Percentiles rank a stretch among this genome's conserved stretches.
Conservation (phyloP, 2,329 filamentous ascomycete genomes). For the Herpotrichia juniperi region DNA sequence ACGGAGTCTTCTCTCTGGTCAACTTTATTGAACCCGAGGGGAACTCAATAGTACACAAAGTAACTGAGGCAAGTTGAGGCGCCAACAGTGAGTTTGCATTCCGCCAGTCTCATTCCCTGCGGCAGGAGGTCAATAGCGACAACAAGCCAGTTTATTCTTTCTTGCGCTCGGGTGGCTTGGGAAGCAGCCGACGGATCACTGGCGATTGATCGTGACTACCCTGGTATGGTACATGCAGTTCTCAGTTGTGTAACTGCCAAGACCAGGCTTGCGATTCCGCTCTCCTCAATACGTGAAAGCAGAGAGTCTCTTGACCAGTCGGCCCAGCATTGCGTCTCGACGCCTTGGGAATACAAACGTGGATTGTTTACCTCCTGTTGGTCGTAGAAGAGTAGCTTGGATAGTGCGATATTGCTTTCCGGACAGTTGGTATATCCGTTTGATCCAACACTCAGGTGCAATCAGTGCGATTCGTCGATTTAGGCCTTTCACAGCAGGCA, state of each 20-base stretch:
- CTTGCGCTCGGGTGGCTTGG: constrained; percentile 21
- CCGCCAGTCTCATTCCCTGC: constrained; percentile 14
- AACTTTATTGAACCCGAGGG: not conserved
- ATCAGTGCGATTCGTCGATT: not conserved
- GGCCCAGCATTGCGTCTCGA: not conserved
- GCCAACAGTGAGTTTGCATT: constrained; percentile 14
- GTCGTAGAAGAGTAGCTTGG: not conserved
- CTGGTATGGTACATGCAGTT: constrained; percentile 19
- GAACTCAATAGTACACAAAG: not conserved
- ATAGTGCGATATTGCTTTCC: constrained; percentile 6
- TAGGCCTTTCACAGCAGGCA: not conserved
- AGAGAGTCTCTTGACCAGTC: not conserved
- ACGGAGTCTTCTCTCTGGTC: not conserved
- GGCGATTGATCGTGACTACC: constrained; percentile 19
- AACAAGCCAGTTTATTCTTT: constrained; percentile 17
- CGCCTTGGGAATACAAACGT: constrained; percentile 15
- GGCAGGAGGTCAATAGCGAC: constrained; percentile 12
- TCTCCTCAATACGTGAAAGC: not conserved
- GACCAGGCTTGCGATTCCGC: not conserved
- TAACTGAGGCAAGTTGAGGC: constrained; percentile 8
- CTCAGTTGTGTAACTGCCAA: constrained; percentile 26
- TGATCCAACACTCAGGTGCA: not conserved
- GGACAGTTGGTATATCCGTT: not conserved
- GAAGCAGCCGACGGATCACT: constrained; percentile 21
- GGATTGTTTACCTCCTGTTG: constrained; percentile 10